Percentiles rank a stretch among this genome's conserved stretches.
These are phyloP conservation scores for Mangifera indica DNA, from an alignment of 345 rosid genomes.

Conservation along the genomic window DNA sequence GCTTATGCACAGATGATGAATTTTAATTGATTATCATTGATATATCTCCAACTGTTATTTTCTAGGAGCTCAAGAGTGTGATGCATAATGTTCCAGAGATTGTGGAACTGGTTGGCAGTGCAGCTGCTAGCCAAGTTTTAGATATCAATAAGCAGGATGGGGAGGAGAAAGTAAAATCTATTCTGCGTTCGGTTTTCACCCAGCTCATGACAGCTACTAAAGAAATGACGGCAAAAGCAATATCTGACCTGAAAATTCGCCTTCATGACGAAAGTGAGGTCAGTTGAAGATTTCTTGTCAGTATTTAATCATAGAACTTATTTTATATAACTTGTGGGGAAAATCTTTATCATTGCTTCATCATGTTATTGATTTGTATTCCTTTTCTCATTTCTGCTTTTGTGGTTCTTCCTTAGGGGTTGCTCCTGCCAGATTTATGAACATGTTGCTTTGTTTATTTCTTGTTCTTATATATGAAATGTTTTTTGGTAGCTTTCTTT, in stretches of 20 bases:
- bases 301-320: not conserved
- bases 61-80: constrained; percentile 84
- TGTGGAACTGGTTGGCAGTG: constrained; percentile 66
- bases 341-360: not conserved
- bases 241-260: constrained; percentile 62
- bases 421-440: not conserved
- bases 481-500: not conserved
- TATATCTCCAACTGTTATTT: constrained; percentile 7
- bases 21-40: constrained; percentile 3
- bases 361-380: not conserved
- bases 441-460: not conserved
- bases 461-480: not conserved
- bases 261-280: constrained; percentile 70
- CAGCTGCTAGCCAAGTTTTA: constrained; percentile 50
- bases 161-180: constrained; percentile 52
- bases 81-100: constrained; percentile 80
- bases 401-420: not conserved
- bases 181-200: constrained; percentile 71
- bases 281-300: constrained; percentile 12
- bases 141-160: constrained; percentile 49
- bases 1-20: not conserved
- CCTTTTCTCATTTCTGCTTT: not conserved
- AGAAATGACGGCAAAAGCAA: constrained; percentile 54
- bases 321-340: not conserved
- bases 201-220: constrained; percentile 75